Conservation (phyloP, 1,284 basidiomycete species). For the Meira miltonrushii region DNA sequence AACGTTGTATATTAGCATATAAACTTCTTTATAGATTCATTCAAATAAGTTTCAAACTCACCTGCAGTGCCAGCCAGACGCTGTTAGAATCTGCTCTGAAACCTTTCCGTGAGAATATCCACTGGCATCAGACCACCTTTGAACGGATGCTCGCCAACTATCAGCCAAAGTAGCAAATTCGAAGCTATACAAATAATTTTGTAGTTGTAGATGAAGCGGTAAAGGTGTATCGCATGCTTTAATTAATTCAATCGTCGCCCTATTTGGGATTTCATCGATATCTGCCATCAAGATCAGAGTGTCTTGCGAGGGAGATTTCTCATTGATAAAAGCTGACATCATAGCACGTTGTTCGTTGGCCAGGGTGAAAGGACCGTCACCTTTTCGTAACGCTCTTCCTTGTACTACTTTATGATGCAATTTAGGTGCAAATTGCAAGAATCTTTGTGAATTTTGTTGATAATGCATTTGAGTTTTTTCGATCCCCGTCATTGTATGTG, state of each 20-base stretch:
- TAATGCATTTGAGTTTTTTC: not conserved
- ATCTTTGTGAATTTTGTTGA: conserved; percentile 56
- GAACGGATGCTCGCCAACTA: conserved; percentile 62
- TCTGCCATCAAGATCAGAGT: conserved; percentile 65
- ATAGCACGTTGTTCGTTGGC: conserved; percentile 53
- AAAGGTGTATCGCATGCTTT: conserved; percentile 61
- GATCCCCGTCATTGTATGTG: conserved; percentile 39
- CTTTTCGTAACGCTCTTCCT: conserved; percentile 36
- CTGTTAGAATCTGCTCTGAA: conserved; percentile 60
- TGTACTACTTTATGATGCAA: conserved; percentile 56
- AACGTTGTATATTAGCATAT: not conserved
- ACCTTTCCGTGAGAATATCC: conserved; percentile 62
- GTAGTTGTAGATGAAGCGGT: conserved; percentile 63
- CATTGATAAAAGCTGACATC: conserved; percentile 23
- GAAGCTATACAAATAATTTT: conserved; percentile 65
- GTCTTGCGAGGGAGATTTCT: conserved; percentile 43
- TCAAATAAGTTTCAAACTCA: conserved; percentile 17
- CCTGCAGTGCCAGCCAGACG: conserved; percentile 59
- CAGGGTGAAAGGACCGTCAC: conserved; percentile 52
- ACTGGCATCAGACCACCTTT: conserved; percentile 55
- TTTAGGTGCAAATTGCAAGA: conserved; percentile 59
- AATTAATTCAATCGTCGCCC: conserved; percentile 61
- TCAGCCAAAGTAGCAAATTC: conserved; percentile 57
- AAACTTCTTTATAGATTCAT: not conserved
- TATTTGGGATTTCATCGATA: conserved; percentile 65